Conservation (phyloP, 352 stramenopile genomes). For the Phytopythium kandeliae region DNA sequence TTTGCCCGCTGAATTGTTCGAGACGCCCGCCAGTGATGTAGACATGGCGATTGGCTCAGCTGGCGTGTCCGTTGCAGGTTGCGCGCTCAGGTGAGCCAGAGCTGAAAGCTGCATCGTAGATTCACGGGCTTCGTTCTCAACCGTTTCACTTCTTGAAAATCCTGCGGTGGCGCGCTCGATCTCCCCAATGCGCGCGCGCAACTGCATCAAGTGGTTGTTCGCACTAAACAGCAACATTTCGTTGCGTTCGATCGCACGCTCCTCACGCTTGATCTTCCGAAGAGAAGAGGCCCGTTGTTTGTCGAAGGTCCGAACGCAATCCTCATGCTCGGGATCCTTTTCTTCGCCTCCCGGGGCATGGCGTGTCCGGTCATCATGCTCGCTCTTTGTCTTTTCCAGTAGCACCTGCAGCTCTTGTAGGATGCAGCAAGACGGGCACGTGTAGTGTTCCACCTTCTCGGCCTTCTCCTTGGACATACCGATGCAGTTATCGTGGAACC, state of each 20-base stretch:
- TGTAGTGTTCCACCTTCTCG: conserved; percentile 95
- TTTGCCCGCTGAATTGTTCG: neutral
- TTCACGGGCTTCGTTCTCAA: neutral
- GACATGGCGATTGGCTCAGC: neutral
- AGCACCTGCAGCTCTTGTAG: conserved; percentile 80
- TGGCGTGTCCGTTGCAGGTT: neutral
- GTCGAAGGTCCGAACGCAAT: conserved; percentile 81
- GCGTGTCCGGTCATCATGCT: conserved; percentile 69
- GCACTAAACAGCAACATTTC: conserved; percentile 74
- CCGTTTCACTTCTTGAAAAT: conserved; percentile 14
- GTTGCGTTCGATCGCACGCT: conserved; percentile 76
- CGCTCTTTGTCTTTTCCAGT: conserved; percentile 38
- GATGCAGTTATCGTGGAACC: conserved; percentile 89
- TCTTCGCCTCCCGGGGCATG: neutral
- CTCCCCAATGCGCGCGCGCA: conserved; percentile 64
- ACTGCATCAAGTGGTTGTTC: conserved; percentile 78
- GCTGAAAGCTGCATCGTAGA: neutral
- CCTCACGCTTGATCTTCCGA: conserved; percentile 79
- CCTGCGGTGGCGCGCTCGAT: conserved; percentile 58
- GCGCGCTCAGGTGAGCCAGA: neutral
- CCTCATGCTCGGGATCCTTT: conserved; percentile 19
- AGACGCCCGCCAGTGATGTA: neutral
- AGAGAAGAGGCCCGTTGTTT: conserved; percentile 70
- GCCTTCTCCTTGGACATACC: conserved; percentile 90
- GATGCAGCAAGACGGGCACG: conserved; percentile 91